A percentile compares a stretch with the other conserved stretches of the same genome.
These are phyloP conservation scores for Candida bentonensis DNA, from an alignment of 805 yeast species.

Conservation along the genomic window DNA sequence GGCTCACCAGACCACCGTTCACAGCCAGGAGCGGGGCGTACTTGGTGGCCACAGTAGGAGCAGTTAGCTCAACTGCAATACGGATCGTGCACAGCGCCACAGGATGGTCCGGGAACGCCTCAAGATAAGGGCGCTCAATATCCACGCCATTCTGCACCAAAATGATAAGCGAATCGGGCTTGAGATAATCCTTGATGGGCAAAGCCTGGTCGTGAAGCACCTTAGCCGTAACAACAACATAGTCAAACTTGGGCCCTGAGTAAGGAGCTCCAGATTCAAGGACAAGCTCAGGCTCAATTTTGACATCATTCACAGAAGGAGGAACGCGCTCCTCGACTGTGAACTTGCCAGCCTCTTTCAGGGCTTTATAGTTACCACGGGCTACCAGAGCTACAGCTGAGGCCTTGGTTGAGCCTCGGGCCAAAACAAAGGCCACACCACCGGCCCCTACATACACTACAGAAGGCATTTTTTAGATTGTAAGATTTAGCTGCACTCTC, in stretches of 20 bases:
- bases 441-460: constrained; percentile 10
- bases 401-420: constrained; percentile 2
- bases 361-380: constrained; percentile 7
- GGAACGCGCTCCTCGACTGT: background rate
- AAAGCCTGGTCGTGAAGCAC: constrained; percentile 5
- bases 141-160: constrained; percentile 11
- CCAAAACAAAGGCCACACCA: constrained; percentile 8
- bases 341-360: constrained; percentile 4
- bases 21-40: constrained; percentile 2
- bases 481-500: too few relatives aligned
- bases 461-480: constrained; percentile 2
- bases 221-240: constrained; percentile 8
- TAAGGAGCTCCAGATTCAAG: constrained; percentile 3
- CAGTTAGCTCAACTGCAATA: constrained; percentile 6
- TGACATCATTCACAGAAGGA: background rate
- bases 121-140: constrained; percentile 8
- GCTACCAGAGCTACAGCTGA: constrained; percentile 6
- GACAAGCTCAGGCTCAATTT: constrained; percentile 4
- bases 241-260: constrained; percentile 5
- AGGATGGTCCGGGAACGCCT: constrained; percentile 6
- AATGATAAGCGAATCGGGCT: constrained; percentile 1
- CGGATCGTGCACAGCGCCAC: constrained; percentile 7
- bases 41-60: constrained; percentile 5
- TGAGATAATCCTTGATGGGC: background rate
- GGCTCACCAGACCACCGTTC: constrained; percentile 5